phyloP scores from a whole-genome alignment of 495 filamentous ascomycete species.

The Penicillium soppii region DNA sequence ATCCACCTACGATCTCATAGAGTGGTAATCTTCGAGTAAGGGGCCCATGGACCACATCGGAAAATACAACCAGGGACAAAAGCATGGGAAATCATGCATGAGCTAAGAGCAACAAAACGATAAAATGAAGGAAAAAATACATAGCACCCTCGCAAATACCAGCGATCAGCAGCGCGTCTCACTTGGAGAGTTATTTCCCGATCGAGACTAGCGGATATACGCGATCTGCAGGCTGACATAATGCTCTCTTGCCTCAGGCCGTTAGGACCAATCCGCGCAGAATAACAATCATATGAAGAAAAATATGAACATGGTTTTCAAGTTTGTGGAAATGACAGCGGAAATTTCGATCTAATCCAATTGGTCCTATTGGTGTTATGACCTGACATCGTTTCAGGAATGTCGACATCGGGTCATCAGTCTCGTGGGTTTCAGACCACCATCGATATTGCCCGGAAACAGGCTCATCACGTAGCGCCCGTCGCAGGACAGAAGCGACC shows the following conservation, averaged over 20 bases:
- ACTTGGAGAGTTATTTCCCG: background rate
- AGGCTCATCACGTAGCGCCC: constrained; percentile 35
- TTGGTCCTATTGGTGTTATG: background rate
- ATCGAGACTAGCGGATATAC: background rate
- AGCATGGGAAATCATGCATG: constrained; percentile 3
- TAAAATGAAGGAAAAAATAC: too few species aligned
- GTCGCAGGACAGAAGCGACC: constrained; percentile 46
- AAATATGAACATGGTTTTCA: background rate
- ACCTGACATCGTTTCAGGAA: constrained; percentile 8
- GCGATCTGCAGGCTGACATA: background rate
- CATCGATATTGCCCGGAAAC: constrained; percentile 43
- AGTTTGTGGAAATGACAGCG: too few species aligned
- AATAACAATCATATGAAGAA: background rate
- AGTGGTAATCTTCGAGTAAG: background rate
- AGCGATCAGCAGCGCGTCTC: background rate
- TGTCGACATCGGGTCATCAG: constrained; percentile 33
- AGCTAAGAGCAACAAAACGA: background rate
- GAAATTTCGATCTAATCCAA: background rate
- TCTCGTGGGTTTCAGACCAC: constrained; percentile 47
- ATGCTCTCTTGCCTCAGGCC: background rate
- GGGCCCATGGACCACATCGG: background rate
- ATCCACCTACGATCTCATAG: background rate
- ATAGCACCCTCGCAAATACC: background rate
- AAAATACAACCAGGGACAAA: background rate
- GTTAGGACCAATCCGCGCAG: background rate